Evolutionary conservation across 192 early-diverging fungal species (phyloP), one percentile per base, ranked within the genome.

Genomic region (Coemansia sp.): DNA sequence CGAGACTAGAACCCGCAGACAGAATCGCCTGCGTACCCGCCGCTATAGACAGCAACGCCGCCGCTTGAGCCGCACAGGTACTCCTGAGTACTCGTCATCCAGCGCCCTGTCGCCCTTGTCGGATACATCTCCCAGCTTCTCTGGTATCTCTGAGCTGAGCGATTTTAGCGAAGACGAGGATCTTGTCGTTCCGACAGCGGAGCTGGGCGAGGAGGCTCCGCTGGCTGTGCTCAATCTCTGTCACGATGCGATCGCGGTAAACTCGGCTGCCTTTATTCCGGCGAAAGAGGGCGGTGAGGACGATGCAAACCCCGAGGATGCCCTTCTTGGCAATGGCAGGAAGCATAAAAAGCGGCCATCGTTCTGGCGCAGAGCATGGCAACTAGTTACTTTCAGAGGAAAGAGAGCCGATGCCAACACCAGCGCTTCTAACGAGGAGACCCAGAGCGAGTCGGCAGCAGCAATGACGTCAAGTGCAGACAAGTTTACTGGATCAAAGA

Each of bases 401-500:
- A 25, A 20, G 10, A 28, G 10, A 11, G 57, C 36, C 11, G 17
- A 60, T 2, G 48, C 37, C 2, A 52, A 60, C 4, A 50, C 37
- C 2, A 52, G 50, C 22, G 17, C 55, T n/a, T 31, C 34, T 34
- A 47, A 47, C 14, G 75, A 77, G 56, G 75, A 71, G 40, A 55
- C 57, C n/a, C 45, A 15, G 28, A 64, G 67, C 54, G 67, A 63
- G 33, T 62, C 61, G 38, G 61, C 62, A 2, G 61, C 62, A 2
- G 38, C 34, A 10, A 55, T 30, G 19, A 30, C 33, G 7, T 68
- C 67, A 6, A 70, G 34, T 1, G 65, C 72, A 0, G 77, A 75
- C 47, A 79, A 72, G 29, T 87, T 96, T 65, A 76, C 88, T 30
- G 98, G 98, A 27, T 93, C 91, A 72, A 98, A 98, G 79, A 98